Conservation (phyloP, 2,329 filamentous ascomycete genomes). For the Aspergillus tanneri region DNA sequence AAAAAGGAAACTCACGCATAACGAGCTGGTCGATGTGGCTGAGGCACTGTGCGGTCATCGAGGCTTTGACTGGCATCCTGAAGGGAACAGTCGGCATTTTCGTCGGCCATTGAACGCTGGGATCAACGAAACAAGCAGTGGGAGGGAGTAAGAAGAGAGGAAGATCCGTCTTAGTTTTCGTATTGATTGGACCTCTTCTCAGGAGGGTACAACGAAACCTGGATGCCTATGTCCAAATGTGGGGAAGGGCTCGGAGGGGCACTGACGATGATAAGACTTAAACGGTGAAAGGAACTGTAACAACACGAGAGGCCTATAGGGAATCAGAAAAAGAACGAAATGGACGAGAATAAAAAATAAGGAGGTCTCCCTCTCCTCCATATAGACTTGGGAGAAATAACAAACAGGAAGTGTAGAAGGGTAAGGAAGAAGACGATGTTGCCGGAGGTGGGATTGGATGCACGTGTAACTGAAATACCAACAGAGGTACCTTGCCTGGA, state of each 20-base stretch:
- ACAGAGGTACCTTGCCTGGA: background rate
- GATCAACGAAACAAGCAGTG: background rate
- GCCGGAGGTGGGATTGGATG: background rate
- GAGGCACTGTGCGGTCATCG: conserved; percentile 14
- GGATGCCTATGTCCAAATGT: conserved; percentile 23
- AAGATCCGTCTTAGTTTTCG: background rate
- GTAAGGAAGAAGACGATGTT: background rate
- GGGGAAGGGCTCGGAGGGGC: conserved; percentile 18
- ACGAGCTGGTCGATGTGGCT: conserved; percentile 22
- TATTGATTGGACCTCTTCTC: background rate
- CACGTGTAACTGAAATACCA: background rate
- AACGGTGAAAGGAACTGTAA: no score
- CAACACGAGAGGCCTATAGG: no score
- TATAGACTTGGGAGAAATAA: no score
- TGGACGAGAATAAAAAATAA: background rate
- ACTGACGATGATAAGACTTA: conserved; percentile 10
- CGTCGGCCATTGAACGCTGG: conserved; percentile 25
- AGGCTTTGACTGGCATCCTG: conserved; percentile 21
- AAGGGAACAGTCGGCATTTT: conserved; percentile 17
- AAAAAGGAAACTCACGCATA: conserved; percentile 27
- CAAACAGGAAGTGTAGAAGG: background rate
- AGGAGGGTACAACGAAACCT: conserved; percentile 10
- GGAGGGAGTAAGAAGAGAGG: background rate
- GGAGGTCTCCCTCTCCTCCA: background rate
- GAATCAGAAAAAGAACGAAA: background rate